phyloP scores from a whole-genome alignment of 2,329 filamentous ascomycete genomes.

The Hymenoscyphus occultus region DNA sequence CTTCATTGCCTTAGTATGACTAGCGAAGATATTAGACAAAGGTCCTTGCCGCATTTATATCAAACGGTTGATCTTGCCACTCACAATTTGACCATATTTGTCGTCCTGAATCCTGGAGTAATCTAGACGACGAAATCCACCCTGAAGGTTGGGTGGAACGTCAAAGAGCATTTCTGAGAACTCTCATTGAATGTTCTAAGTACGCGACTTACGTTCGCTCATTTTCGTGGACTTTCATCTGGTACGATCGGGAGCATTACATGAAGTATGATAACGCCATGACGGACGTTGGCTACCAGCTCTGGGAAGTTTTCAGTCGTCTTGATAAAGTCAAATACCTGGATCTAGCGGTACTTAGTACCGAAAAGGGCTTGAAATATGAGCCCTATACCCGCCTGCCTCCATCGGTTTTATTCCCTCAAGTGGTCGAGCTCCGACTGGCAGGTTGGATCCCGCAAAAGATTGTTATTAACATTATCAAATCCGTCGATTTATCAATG shows the following conservation, averaged over 20 bases:
- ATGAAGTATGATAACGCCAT: not conserved
- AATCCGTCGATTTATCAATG: not conserved
- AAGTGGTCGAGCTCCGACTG: not conserved
- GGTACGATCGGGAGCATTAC: not conserved
- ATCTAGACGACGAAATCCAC: not conserved
- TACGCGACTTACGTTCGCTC: not conserved
- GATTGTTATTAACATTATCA: not conserved
- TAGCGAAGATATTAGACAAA: not conserved
- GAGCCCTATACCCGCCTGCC: not conserved
- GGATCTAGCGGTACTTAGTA: not conserved
- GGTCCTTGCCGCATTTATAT: not conserved
- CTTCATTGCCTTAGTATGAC: not conserved
- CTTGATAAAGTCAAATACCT: not conserved
- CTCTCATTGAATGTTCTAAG: not conserved
- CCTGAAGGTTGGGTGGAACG: not conserved
- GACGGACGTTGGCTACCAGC: not conserved
- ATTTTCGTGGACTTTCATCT: not conserved
- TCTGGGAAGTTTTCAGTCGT: not conserved
- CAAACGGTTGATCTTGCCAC: not conserved
- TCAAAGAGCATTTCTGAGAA: not conserved
- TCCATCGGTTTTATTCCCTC: not conserved
- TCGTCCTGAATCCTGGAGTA: not conserved
- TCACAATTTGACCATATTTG: not conserved
- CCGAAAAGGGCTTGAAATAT: not conserved
- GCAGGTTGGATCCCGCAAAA: not conserved